Evolutionary conservation across 805 yeast genomes (phyloP), one percentile per base, ranked within the genome.

Genomic region (Ogataea dorogensis): DNA sequence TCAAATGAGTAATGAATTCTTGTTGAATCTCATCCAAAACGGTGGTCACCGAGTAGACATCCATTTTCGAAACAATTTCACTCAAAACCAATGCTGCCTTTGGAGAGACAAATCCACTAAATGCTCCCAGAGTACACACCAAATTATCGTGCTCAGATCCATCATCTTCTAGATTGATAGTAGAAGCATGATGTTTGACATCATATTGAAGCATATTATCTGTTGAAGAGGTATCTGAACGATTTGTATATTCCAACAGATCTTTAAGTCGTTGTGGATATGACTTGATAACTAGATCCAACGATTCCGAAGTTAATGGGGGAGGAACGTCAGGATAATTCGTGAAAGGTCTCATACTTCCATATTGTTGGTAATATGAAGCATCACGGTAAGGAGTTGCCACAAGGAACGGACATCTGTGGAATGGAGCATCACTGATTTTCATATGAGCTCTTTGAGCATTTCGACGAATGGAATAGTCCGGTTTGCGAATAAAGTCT

Each of bases 391-490:
- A 61, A 10, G 69, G 67, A 5, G 68, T 70, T 3, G 73, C 71
- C 7, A 91, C 56, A 18, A 91, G 58, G 54, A 87, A 89, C 0
- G 93, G 81, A 14, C 79, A 66, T 37, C 98, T 63, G 47, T 86
- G 93, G 44, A 77, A 87, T 0, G 96, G 87, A 0, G 85, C 83
- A 65, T 93, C 98, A 49, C 86, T 84, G 5, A 65, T 46, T 13
- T 74, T 62, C 2, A 89, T 60, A 56, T 85, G 95, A 2, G 67
- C 65, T 34, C 79, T 79, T 54, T 89, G 96, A 13, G 61, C 51
- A 7, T 53, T 50, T 33, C 76, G 59, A 27, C 73, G 71, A 9
- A 69, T 68, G 0, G 54, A 56, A 43, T 70, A 71, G 40, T 75
- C 64, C 9, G 64, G 59, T 36, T 74, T 75, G 40, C 75, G 79